Evolutionary conservation across 2,329 filamentous ascomycete genomes (phyloP).

Genomic region (Alternaria solani): DNA sequence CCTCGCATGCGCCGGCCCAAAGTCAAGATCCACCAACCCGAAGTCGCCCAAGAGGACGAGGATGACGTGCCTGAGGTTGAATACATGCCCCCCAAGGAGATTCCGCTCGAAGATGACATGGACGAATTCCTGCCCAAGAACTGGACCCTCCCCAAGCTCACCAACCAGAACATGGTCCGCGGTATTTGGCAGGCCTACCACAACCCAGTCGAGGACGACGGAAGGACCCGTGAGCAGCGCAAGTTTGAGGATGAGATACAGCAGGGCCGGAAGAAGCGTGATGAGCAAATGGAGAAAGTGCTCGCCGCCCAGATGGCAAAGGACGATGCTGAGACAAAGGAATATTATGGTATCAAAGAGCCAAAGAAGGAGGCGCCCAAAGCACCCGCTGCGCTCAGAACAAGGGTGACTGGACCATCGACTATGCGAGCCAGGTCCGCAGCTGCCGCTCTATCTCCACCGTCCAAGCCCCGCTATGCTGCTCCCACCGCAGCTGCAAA

Average conservation of each 20-base stretch:
- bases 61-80: constrained; percentile 79
- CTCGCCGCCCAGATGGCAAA: constrained; percentile 67
- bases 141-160: constrained; percentile 60
- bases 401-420: constrained; percentile 51
- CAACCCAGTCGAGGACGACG: constrained; percentile 70
- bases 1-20: constrained; percentile 62
- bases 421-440: constrained; percentile 63
- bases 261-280: constrained; percentile 61
- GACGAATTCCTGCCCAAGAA: constrained; percentile 68
- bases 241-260: constrained; percentile 60
- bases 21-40: constrained; percentile 70
- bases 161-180: constrained; percentile 61
- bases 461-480: constrained; percentile 48
- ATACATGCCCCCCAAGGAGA: constrained; percentile 80
- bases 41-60: constrained; percentile 60
- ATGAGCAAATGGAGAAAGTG: constrained; percentile 72
- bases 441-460: constrained; percentile 52
- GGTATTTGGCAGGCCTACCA: constrained; percentile 61
- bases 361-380: constrained; percentile 40
- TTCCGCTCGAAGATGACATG: constrained; percentile 70
- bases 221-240: constrained; percentile 68
- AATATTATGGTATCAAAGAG: constrained; percentile 39
- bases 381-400: constrained; percentile 20
- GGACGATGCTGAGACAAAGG: constrained; percentile 59
- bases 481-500: constrained; percentile 52